Base-by-base conservation (phyloP, 768 basidiomycete genomes). In the Steccherinum ochraceum region DNA sequence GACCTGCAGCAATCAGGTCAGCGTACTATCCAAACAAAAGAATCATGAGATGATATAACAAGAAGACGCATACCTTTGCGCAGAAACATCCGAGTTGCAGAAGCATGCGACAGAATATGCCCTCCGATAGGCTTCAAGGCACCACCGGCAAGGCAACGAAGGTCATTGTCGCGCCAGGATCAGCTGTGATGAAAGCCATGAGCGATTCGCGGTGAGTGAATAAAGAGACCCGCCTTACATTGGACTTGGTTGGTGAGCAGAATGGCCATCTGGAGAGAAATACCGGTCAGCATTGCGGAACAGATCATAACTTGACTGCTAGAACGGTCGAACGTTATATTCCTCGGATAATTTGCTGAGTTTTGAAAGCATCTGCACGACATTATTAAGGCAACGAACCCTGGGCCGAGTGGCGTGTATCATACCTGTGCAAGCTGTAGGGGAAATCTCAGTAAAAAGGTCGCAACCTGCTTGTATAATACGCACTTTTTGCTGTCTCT, bases 221-320 rank as follows among this genome's bases (percentile, higher is more conserved):
- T 35, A 16, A 21, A 52, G n/a, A 49, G 45, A 42, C 30, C 35
- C 42, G 16, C 60, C 73, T 45, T 62, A 86, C 88, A 87, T 76
- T 92, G 89, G 2, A 93, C 93, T 77, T 95, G 93, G 61, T 95
- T 95, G 13, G 93, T 96, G 51, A 96, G 76, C 24, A 96, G 75
- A 41, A 97, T 79, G 12, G 81, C 87, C 55, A 96, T 78, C 86
- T 93, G 56, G 23, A n/a, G n/a, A n/a, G n/a, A n/a, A n/a, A 56
- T 56, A 51, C 55, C 55, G 56, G 58, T 45, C 60, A 49, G 55
- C n/a, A 46, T 42, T 47, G 45, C n/a, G n/a, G n/a, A n/a, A n/a
- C n/a, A n/a, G n/a, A n/a, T n/a, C n/a, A n/a, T n/a, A n/a, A n/a
- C n/a, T n/a, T n/a, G n/a, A n/a, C n/a, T n/a, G n/a, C n/a, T n/a